phyloP scores from a whole-genome alignment of 108 stramenopile genomes.

The Phaeodactylum tricornutum region DNA sequence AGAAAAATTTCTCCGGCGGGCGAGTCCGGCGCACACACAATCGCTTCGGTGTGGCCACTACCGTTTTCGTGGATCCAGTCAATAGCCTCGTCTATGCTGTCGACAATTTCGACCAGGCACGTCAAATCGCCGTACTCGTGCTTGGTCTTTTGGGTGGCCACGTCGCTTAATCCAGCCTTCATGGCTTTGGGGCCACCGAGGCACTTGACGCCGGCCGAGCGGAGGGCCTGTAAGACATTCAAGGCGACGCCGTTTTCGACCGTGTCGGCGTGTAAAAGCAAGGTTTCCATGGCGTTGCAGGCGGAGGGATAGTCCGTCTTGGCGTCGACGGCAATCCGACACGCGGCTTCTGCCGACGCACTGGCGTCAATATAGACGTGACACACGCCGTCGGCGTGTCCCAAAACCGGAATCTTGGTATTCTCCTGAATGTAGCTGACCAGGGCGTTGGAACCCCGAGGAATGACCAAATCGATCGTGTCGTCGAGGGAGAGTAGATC shows the following conservation, averaged over 20 bases:
- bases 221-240: conserved; percentile 56
- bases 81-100: conserved; percentile 80
- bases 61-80: conserved; percentile 92
- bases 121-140: conserved; percentile 91
- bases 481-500: conserved; percentile 77
- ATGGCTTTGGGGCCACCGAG: conserved; percentile 83
- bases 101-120: conserved; percentile 90
- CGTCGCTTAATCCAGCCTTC: conserved; percentile 60
- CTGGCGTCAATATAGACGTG: conserved; percentile 90
- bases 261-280: conserved; percentile 83
- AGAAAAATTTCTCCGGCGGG: conserved; percentile 81
- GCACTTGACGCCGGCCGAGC: conserved; percentile 82
- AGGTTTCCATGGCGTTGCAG: conserved; percentile 97
- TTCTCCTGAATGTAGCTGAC: conserved; percentile 85
- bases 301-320: conserved; percentile 98
- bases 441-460: conserved; percentile 89
- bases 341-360: conserved; percentile 60
- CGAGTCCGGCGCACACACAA: conserved; percentile 81
- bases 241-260: conserved; percentile 58
- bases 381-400: conserved; percentile 98
- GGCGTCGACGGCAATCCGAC: conserved; percentile 77
- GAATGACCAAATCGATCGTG: conserved; percentile 97
- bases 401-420: conserved; percentile 96
- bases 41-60: conserved; percentile 92
- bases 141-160: conserved; percentile 54